Base-by-base conservation (phyloP, 495 filamentous ascomycete genomes). In the Daldinia childiae region DNA sequence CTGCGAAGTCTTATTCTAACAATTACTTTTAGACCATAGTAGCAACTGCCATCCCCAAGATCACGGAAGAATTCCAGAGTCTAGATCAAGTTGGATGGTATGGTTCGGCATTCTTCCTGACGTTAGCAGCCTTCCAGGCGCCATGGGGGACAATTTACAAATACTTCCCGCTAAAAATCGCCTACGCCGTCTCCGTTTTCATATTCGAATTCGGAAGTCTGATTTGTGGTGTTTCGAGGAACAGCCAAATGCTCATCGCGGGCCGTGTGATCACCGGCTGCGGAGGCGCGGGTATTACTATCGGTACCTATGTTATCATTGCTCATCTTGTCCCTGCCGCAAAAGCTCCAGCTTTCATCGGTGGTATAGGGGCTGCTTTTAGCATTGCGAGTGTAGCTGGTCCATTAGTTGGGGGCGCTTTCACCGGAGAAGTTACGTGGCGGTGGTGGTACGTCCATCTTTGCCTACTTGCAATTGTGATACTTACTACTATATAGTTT, bases 351-450 rank as follows among this genome's bases (percentile, higher is more conserved):
- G 41, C 41, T 45, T 45, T 45, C 9, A 45, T 45, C 41, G 41
- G 41, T 6, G 41, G 41, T 19, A 45, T 45, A 19, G 41, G 41
- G 9, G 41, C 41, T 45, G 41, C 41, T 19, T 45, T 45, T 45
- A 45, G 41, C 41, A 45, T 45, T 17, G 41, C 41, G 17, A 45
- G 41, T 45, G 41, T 45, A 45, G 41, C 41, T 45, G 41, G 41
- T 8, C 41, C 41, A 4, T 19, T 45, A 17, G 41, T 45, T 1
- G 41, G 41, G 4, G 41, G 41, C 1, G 41, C 41, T 1, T 45
- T 45, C 7, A 45, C 41, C 1, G 41, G 41, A 19, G 41, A 45
- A 19, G 41, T 45, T 45, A 9, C 41, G 7, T 45, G 17, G 41
- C 6, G 41, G 41, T 45, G 41, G 41, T 45, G 41, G 41, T 45